phyloP scores from a whole-genome alignment of 192 early-diverging fungal genomes.

The Backusella liffmaniae region DNA sequence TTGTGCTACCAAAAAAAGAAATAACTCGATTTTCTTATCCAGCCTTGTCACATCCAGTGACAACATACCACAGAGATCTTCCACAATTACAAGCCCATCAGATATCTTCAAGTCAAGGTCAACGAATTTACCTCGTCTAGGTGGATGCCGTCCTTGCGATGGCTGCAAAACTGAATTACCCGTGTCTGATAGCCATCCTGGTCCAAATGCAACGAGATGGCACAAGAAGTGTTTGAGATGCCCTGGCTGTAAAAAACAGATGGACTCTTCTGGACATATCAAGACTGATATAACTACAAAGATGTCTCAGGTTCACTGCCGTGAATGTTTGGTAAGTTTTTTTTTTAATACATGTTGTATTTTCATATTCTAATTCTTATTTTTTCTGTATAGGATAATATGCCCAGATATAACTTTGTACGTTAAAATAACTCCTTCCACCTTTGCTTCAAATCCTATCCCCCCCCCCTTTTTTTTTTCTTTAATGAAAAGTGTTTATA shows the following conservation, averaged over 20 bases:
- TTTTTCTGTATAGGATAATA: background rate
- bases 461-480: background rate
- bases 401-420: slow-evolving; percentile 6
- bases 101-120: slow-evolving; percentile 34
- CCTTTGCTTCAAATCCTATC: background rate
- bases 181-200: slow-evolving; percentile 46
- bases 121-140: slow-evolving; percentile 45
- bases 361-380: background rate
- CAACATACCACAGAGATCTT: background rate
- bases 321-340: slow-evolving; percentile 47
- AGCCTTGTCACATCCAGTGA: background rate
- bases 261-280: slow-evolving; percentile 49
- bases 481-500: background rate
- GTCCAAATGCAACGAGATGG: slow-evolving; percentile 50
- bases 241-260: slow-evolving; percentile 44
- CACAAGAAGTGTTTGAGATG: slow-evolving; percentile 54
- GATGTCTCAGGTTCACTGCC: slow-evolving; percentile 36
- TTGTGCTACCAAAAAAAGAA: slow-evolving; percentile 19
- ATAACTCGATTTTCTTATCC: background rate
- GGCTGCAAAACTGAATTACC: slow-evolving; percentile 44
- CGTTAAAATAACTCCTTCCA: background rate
- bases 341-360: background rate
- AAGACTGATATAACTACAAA: slow-evolving; percentile 27
- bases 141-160: slow-evolving; percentile 44
- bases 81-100: slow-evolving; percentile 21